Base-by-base conservation (phyloP, 2,329 filamentous ascomycete species). In the Trichoderma simmonsii region DNA sequence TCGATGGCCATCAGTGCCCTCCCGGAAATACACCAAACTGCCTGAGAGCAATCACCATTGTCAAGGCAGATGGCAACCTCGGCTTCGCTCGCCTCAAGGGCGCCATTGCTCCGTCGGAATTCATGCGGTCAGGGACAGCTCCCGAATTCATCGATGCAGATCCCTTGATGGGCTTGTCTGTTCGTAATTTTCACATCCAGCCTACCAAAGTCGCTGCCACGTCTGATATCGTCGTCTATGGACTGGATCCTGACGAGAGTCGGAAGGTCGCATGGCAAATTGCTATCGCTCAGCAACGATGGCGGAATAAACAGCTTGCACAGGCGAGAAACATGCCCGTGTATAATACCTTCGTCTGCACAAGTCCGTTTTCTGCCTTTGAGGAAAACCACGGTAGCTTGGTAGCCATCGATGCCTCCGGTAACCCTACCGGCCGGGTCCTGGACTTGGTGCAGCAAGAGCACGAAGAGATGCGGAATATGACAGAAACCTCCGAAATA, bases 111-210 rank as follows among this genome's bases (percentile, higher is more conserved):
- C 92, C 94, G 0, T 89, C 93, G 1, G 96, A 98, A 81, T 86
- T 98, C 59, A 81, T 98, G 71, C 86, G 89, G 48, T 76, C 84
- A 0, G 80, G 81, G 3, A 79, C 78, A 3, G 82, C 82, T 18
- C 82, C 87, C 59, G 86, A 90, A 26, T 97, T 99, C 78, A 83
- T 94, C 73, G 93, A 97, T 57, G 88, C 91, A 54, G 96, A 99
- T 78, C 96, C 96, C 1, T 88, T 85, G 71, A 93, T 97, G 75
- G 96, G 96, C 9, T 98, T 98, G 79, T 97, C 94, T 5, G 95
- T 98, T 57, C 90, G 96, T 60, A 98, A 98, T 80, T 99, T 99
- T 79, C 95, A 98, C 77, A 98, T 98, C 51, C 96, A 99, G 81
- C 88, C 93, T 0, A 92, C 92, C 72, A 99, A 99, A 81, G 85